Evolutionary conservation across 495 filamentous ascomycete genomes (phyloP).

Genomic region (Evansstolkia leycettana): DNA sequence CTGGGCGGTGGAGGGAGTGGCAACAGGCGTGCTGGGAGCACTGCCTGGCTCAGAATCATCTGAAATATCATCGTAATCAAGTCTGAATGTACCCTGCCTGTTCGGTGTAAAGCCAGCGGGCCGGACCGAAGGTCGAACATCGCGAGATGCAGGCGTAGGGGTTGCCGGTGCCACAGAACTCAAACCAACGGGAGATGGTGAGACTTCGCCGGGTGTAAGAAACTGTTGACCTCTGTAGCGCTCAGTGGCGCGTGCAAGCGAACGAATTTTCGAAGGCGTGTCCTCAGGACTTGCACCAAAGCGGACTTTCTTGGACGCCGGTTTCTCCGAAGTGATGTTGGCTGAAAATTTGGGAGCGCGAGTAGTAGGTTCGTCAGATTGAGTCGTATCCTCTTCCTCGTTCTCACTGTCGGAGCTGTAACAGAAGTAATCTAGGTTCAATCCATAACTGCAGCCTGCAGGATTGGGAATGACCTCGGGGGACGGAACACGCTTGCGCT

Average conservation of each 20-base stretch:
- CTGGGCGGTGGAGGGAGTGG: neutral
- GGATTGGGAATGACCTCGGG: slow-evolving; percentile 36
- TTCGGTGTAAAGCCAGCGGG: slow-evolving; percentile 15
- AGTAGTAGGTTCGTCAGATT: slow-evolving; percentile 1
- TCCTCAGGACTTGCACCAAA: slow-evolving; percentile 19
- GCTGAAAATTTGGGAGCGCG: slow-evolving; percentile 3
- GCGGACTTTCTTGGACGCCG: slow-evolving; percentile 15
- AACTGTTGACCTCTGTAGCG: slow-evolving; percentile 13
- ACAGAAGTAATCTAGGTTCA: slow-evolving; percentile 31
- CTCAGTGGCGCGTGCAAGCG: slow-evolving; percentile 13
- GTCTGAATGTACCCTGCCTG: slow-evolving; percentile 13
- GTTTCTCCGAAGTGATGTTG: slow-evolving; percentile 12
- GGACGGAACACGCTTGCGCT: slow-evolving; percentile 29
- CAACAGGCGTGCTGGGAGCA: neutral
- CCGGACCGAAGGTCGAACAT: too few relatives aligned
- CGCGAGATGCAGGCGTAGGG: slow-evolving; percentile 5
- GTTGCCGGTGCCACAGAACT: too few relatives aligned
- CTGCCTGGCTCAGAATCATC: slow-evolving; percentile 10
- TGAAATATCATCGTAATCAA: slow-evolving; percentile 14
- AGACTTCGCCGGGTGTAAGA: slow-evolving; percentile 7
- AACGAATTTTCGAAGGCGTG: slow-evolving; percentile 14
- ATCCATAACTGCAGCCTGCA: slow-evolving; percentile 28
- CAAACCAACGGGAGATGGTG: slow-evolving; percentile 1
- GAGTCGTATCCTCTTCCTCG: slow-evolving; percentile 6
- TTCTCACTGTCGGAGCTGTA: slow-evolving; percentile 23